phyloP scores from a whole-genome alignment of 148 eudicot species.

The Fagopyrum tataricum region DNA sequence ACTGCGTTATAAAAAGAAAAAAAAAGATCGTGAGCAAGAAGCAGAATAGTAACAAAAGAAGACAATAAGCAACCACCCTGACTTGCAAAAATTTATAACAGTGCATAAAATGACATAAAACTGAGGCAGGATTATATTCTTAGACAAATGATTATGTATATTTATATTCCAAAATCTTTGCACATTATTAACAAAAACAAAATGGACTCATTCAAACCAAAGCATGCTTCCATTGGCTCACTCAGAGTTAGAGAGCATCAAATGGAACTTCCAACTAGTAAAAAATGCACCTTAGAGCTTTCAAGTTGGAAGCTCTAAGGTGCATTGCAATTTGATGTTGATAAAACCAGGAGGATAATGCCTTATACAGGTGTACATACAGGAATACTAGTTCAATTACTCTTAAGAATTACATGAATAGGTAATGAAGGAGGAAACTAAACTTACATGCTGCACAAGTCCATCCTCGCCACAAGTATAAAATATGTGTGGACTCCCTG shows the following conservation, averaged over 20 bases:
- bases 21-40: neutral
- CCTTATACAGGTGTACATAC: too few relatives aligned
- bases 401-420: too few relatives aligned
- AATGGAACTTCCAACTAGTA: too few relatives aligned
- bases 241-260: neutral
- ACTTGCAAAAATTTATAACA: neutral
- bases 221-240: neutral
- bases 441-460: slow-evolving; percentile 73
- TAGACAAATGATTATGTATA: neutral
- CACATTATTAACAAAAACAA: neutral
- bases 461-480: slow-evolving; percentile 97
- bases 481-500: slow-evolving; percentile 83
- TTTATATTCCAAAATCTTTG: neutral
- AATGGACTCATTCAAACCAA: neutral
- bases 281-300: too few relatives aligned
- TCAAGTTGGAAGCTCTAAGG: slow-evolving; percentile 3
- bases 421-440: neutral
- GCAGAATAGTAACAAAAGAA: neutral
- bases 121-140: neutral
- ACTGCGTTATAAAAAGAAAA: slow-evolving; percentile 35
- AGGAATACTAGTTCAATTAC: too few relatives aligned
- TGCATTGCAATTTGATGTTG: neutral
- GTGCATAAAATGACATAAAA: neutral
- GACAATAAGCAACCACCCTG: neutral
- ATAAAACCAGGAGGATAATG: too few relatives aligned